Evolutionary conservation across 2,329 filamentous ascomycete species (phyloP).

Genomic region (Fusarium fujikuroi): DNA sequence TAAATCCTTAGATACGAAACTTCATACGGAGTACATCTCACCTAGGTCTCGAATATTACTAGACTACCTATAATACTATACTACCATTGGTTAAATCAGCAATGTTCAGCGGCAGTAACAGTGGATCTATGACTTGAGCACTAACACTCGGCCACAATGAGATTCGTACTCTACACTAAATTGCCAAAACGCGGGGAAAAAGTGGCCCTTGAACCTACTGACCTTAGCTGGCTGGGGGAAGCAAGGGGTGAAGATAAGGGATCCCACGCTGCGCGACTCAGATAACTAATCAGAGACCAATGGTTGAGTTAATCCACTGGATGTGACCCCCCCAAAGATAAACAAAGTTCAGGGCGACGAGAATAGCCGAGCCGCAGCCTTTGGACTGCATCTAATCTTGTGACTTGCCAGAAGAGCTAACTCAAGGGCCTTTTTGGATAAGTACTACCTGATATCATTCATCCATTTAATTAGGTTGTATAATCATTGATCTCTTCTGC

Average conservation of each 20-base stretch:
- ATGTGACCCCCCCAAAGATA: neutral
- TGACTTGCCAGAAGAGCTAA: neutral
- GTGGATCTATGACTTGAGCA: accelerated
- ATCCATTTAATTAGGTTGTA: neutral
- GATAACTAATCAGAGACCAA: neutral
- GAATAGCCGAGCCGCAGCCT: neutral
- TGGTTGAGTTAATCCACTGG: neutral
- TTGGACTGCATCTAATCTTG: neutral
- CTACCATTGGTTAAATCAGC: neutral
- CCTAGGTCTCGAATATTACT: neutral
- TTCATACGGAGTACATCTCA: neutral
- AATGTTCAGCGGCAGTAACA: accelerated
- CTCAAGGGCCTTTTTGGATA: neutral
- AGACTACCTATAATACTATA: neutral
- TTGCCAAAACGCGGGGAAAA: neutral
- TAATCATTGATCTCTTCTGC: neutral
- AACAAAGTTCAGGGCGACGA: neutral
- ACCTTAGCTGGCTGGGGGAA: neutral
- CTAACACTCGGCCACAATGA: neutral
- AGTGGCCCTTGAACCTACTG: neutral
- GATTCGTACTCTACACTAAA: neutral
- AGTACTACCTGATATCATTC: neutral
- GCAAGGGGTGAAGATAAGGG: neutral
- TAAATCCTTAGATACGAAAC: neutral
- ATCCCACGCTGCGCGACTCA: neutral